Base-by-base conservation (phyloP, 306 rosid genomes). In the Ammopiptanthus mongolicus region DNA sequence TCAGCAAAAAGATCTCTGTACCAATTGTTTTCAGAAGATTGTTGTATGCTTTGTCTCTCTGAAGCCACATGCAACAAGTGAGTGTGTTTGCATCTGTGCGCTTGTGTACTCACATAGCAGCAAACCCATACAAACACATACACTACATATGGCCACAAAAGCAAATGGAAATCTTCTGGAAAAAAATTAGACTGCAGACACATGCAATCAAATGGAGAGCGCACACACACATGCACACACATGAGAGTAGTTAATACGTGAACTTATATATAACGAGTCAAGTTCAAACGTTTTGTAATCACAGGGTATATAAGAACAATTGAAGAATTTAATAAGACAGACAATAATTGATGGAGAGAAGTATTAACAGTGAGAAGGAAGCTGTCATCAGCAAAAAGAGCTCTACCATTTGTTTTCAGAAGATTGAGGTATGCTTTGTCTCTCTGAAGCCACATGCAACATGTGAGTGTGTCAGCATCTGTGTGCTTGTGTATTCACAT, bases 371-470 rank as follows among this genome's bases (percentile, higher is more conserved):
- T 14, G 34, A 28, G 59, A 65, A 83, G 34, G 74, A 69, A 55
- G 72, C 55, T 79, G 79, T 44, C 66, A 63, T 65, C 71, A 7
- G 31, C 52, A 69, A 47, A 44, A 10, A 75, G 44, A 41, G 22
- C 42, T 59, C 13, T 52, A 56, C 36, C 39, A 65, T 42, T 15
- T 15, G 14, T 55, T 78, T 80, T 25, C 21, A 74, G 23, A 36
- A 73, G 13, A 36, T 7, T 46, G 36, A 17, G 48, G 60, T 25
- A 42, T 71, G 67, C 42, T 23, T 60, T 65, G 22, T 67, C 50
- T 59, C 68, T 77, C 62, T 72, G 14, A 53, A 42, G 19, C 47
- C 44, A 42, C 48, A 69, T 61, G 69, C 21, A 52, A 39, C 29
- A 63, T 21, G 41, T 25, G 65, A 22, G 50, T 19, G 48, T 12